These are phyloP conservation scores for Chamaenerion angustifolium DNA, from an alignment of 345 rosid genomes.

Conservation along the genomic window DNA sequence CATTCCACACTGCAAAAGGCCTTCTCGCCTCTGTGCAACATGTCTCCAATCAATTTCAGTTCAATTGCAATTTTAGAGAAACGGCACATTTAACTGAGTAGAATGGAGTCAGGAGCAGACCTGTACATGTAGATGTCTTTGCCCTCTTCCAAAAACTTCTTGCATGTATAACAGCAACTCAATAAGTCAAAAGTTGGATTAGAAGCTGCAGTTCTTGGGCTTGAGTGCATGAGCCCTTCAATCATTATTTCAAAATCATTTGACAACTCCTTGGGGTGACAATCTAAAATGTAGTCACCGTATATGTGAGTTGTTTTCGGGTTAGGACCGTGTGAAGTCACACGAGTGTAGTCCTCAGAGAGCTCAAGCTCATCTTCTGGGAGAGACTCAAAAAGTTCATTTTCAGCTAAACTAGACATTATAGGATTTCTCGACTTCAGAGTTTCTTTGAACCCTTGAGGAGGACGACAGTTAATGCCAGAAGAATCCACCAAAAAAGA, in stretches of 20 bases:
- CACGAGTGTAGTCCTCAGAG: slow-evolving; percentile 93
- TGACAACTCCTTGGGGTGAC: slow-evolving; percentile 22
- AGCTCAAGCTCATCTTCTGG: slow-evolving; percentile 63
- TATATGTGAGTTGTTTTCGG: slow-evolving; percentile 88
- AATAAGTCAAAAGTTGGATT: slow-evolving; percentile 33
- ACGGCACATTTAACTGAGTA: no score
- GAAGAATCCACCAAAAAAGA: slow-evolving; percentile 36
- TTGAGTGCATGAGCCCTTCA: slow-evolving; percentile 9
- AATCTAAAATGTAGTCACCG: slow-evolving; percentile 63
- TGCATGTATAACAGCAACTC: slow-evolving; percentile 60
- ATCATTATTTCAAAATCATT: slow-evolving; percentile 9
- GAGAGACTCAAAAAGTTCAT: slow-evolving; percentile 17
- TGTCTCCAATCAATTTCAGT: not conserved
- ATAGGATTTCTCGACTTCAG: not conserved
- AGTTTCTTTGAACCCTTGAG: slow-evolving; percentile 16
- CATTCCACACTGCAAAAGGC: slow-evolving; percentile 71
- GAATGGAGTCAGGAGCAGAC: slow-evolving; percentile 18
- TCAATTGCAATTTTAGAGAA: not conserved
- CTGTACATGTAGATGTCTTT: slow-evolving; percentile 77
- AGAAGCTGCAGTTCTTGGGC: slow-evolving; percentile 7
- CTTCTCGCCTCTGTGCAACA: slow-evolving; percentile 58
- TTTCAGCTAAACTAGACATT: slow-evolving; percentile 6
- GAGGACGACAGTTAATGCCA: slow-evolving; percentile 10
- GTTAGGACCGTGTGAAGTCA: slow-evolving; percentile 72
- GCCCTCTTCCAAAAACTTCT: slow-evolving; percentile 43